Percentiles rank a stretch among this genome's conserved stretches.
Evolutionary conservation across 805 yeast species (phyloP).

Genomic region (Candida golubevii): DNA sequence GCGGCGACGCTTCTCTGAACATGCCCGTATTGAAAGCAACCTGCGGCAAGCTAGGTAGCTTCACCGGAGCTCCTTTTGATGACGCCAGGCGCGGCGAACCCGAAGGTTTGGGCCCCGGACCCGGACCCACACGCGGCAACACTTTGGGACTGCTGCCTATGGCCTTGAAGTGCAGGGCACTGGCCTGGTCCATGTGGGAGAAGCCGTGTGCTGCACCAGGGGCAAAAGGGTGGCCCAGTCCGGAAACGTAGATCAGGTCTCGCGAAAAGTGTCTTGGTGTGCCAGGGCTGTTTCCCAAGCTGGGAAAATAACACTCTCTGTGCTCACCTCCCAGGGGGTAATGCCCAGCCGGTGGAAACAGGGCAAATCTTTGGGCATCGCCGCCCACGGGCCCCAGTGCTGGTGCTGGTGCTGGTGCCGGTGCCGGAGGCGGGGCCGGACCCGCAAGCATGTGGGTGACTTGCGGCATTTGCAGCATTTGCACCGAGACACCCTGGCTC

Average conservation of each 20-base stretch:
- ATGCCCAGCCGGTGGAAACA: neutral
- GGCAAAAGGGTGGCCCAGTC: neutral
- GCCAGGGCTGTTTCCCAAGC: neutral
- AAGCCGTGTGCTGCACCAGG: neutral
- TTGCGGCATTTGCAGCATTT: neutral
- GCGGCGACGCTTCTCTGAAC: constrained; percentile 20
- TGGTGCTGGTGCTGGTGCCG: no score
- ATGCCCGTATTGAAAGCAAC: constrained; percentile 41
- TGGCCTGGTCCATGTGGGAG: neutral
- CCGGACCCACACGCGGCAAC: neutral
- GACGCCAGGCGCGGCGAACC: neutral
- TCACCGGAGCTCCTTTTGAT: neutral
- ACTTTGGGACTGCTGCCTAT: neutral
- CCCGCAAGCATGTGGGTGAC: neutral
- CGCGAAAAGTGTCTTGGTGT: no score
- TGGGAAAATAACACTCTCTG: no score
- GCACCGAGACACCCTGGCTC: neutral
- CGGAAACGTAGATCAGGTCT: no score
- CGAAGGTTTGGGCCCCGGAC: neutral
- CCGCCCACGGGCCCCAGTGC: neutral
- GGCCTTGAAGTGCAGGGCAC: neutral
- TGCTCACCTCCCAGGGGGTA: neutral
- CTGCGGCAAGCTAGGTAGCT: constrained; percentile 20
- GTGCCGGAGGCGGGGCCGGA: neutral
- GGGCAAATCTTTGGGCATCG: no score